phyloP scores from a whole-genome alignment of 2,329 filamentous ascomycete species.

The Exophiala sideris region DNA sequence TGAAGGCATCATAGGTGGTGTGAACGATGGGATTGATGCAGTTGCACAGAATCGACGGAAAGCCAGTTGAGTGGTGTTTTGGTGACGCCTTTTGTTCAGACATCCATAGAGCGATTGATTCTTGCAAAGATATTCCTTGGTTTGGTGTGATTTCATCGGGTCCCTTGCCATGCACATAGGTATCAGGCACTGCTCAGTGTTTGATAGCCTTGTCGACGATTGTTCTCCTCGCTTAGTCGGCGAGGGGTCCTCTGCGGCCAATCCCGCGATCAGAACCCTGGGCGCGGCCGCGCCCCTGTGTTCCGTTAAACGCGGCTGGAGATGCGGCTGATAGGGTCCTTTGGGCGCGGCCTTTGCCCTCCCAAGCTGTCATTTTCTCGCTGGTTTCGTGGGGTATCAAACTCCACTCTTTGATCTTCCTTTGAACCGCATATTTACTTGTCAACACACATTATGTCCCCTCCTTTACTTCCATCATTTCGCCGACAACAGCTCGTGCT shows the following conservation, averaged over 20 bases:
- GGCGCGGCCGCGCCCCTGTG: no score
- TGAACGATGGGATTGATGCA: constrained; percentile 56
- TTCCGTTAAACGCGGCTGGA: background rate
- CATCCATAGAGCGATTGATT: background rate
- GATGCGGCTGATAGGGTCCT: background rate
- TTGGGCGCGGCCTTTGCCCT: background rate
- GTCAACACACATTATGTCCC: constrained; percentile 9
- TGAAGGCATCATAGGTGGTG: constrained; percentile 61
- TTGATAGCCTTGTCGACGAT: background rate
- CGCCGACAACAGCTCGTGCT: constrained; percentile 73
- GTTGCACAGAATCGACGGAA: constrained; percentile 34
- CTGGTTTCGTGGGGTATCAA: constrained; percentile 8
- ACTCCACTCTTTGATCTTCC: constrained; percentile 4
- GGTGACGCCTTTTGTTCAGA: constrained; percentile 30
- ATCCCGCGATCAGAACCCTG: background rate
- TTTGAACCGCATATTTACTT: constrained; percentile 6
- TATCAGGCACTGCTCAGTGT: no score
- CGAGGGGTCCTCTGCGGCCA: background rate
- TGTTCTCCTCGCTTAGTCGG: background rate
- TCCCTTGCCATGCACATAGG: no score
- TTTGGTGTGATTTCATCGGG: no score
- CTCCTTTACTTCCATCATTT: constrained; percentile 45
- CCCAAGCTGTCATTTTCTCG: background rate
- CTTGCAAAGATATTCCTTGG: background rate
- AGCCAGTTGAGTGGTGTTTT: constrained; percentile 50